Base-by-base conservation (phyloP, 2,329 filamentous ascomycete genomes). In the Epicoccum nigrum region DNA sequence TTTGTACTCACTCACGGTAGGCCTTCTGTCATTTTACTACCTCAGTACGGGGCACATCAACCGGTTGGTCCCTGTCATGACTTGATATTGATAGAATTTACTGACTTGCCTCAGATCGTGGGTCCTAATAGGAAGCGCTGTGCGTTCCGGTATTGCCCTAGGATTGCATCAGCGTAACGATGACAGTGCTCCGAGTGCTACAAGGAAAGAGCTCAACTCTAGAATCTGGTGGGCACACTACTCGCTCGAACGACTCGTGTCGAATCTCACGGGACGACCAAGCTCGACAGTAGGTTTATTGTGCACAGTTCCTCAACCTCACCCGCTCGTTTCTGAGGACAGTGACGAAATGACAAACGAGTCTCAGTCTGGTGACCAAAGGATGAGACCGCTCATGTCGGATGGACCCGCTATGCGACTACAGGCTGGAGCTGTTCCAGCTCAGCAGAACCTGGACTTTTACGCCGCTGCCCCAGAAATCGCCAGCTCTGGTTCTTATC, bases 151-250 rank as follows among this genome's bases (percentile, higher is more conserved):
- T 2, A 59, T 65, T 44, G 65, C 66, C 4, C 57, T 74, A 4
- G 73, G 73, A 8, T 55, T 77, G 13, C 73, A 76, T 40, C 45
- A 74, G 19, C 64, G 66, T 8, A 76, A 74, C 31, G 60, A 69
- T 25, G 65, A 65, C 34, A 55, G 56, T 6, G 52, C 55, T 3
- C 49, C 65, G 17, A 53, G 58, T 12, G 54, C 60, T 5, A 51
- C 62, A 4, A 57, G 65, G 25, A 72, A 69, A 45, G 74, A 76
- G 51, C 55, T 65, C 3, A 50, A 73, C 20, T 59, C 65, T 16
- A 66, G 69, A 25, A 65, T 73, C 16, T 77, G 75, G 74, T 75
- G 74, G 70, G 69, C 67, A n/a, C 49, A 76, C 16, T 73, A 69
- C 46, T 64, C 64, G 3, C 46, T 74, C 13, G 75, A 77, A 51